These are phyloP conservation scores for Aegle marmelos DNA, from an alignment of 345 rosid genomes.

Conservation along the genomic window DNA sequence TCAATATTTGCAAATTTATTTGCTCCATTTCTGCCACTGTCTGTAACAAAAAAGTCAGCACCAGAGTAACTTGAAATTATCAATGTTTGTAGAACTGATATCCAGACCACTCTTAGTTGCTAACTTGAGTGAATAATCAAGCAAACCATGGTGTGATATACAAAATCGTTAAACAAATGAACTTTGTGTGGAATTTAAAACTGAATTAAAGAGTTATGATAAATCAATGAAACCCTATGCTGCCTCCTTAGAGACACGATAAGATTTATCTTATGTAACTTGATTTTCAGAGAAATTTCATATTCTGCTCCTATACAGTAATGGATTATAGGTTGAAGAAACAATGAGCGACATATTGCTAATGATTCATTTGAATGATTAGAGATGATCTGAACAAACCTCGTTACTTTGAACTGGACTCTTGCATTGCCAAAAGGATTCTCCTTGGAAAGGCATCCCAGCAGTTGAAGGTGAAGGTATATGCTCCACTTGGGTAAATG, in stretches of 20 bases:
- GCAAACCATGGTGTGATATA: not conserved
- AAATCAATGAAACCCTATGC: not conserved
- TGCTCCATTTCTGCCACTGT: not conserved
- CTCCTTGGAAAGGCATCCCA: constrained; percentile 40
- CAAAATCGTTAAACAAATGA: not conserved
- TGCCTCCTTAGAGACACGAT: not conserved
- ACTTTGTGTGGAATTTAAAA: not conserved
- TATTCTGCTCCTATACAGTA: not conserved
- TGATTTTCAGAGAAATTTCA: not conserved
- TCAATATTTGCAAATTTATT: not conserved
- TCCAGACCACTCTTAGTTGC: not conserved
- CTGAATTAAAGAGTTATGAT: not conserved
- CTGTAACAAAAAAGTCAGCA: not conserved
- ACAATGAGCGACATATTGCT: not conserved
- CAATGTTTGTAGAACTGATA: not conserved
- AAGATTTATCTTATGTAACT: not conserved
- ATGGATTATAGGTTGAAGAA: constrained; percentile 6
- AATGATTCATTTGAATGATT: constrained; percentile 17
- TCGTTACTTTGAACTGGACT: constrained; percentile 47
- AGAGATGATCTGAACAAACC: constrained; percentile 25
- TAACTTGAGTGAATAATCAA: not conserved
- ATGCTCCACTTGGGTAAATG: constrained; percentile 46
- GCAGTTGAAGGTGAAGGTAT: constrained; percentile 43
- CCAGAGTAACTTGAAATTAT: not conserved
- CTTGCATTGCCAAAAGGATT: constrained; percentile 69